Conservation (phyloP, 805 yeast genomes). For the Yarrowia bubula region DNA sequence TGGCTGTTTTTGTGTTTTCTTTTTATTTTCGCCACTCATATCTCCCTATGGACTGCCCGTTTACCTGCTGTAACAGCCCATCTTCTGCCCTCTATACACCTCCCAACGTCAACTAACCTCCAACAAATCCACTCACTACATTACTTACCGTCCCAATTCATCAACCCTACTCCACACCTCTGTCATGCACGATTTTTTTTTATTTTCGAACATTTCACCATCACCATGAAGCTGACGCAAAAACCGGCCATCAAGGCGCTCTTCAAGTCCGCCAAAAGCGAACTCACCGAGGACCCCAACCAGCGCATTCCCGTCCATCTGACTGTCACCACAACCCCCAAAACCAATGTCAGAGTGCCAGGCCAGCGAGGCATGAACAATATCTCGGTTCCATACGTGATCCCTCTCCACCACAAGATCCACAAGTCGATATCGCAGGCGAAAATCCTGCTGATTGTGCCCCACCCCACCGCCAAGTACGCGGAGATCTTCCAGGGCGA, state of each 20-base stretch:
- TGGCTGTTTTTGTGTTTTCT: too few species aligned
- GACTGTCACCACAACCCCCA: constrained; percentile 7
- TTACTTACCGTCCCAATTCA: not conserved
- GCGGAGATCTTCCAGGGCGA: constrained; percentile 47
- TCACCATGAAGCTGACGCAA: constrained; percentile 1
- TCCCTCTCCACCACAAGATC: constrained; percentile 31
- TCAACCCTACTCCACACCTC: not conserved
- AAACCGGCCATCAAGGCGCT: constrained; percentile 30
- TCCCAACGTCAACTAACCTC: not conserved
- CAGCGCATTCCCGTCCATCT: constrained; percentile 18
- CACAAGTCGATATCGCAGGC: constrained; percentile 29
- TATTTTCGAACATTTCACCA: not conserved
- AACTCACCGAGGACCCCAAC: constrained; percentile 14
- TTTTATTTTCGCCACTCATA: too few species aligned
- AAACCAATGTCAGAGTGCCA: constrained; percentile 18
- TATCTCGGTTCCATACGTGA: constrained; percentile 30
- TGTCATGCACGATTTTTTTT: not conserved
- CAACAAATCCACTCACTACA: not conserved
- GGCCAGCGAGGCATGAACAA: constrained; percentile 23
- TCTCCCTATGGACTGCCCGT: too few species aligned
- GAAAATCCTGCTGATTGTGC: constrained; percentile 52
- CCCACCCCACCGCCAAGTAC: constrained; percentile 66
- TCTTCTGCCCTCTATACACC: not conserved
- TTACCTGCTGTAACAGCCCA: too few species aligned
- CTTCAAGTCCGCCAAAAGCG: constrained; percentile 17